Evolutionary conservation across 2,329 filamentous ascomycete genomes (phyloP), one percentile per base, ranked within the genome.

Genomic region (Ophiostoma sp.): DNA sequence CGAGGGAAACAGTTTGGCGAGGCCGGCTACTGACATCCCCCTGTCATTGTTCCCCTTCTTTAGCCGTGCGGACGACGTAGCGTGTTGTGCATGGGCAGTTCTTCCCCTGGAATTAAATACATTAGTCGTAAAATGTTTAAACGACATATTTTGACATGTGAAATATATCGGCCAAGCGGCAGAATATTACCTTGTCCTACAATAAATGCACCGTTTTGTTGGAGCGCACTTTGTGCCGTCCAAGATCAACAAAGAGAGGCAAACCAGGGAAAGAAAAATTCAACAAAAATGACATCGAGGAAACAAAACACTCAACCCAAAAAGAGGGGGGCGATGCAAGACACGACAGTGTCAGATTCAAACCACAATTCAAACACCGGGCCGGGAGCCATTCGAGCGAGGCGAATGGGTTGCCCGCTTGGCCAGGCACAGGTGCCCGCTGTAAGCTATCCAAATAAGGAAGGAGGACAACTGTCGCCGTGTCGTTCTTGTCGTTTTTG

Each of bases 361-460:
- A 42, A 25, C 39, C 22, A 22, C 31, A 28, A 61, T 28, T 31
- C 17, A 48, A 66, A 45, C n/a, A 48, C 63, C 39, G 39, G 39
- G 9, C 59, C 59, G 59, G 59, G 59, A n/a, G n/a, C 59, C 59
- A 64, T 64, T 64, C 59, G 59, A 64, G 59, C 59, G 59, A 42
- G 59, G 36, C 33, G 59, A 59, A 31, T 25, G 59, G 19, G 36
- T 39, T 42, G 28, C 25, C 52, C 52, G 55, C 59, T 39, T 63
- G 59, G 31, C 52, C 52, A 57, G 22, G 52, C 50, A 36, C 57
- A 61, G n/a, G 31, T n/a, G 59, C 31, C 33, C 9, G 31, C 59
- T 64, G 36, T 25, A 64, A 71, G 57, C 70, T 64, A 72, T 57
- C 70, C 61, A 57, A 42, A 72, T 72, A 55, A 25, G 70, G 70